Conservation (phyloP, 805 yeast genomes). For the Candida vartiovaarae region DNA sequence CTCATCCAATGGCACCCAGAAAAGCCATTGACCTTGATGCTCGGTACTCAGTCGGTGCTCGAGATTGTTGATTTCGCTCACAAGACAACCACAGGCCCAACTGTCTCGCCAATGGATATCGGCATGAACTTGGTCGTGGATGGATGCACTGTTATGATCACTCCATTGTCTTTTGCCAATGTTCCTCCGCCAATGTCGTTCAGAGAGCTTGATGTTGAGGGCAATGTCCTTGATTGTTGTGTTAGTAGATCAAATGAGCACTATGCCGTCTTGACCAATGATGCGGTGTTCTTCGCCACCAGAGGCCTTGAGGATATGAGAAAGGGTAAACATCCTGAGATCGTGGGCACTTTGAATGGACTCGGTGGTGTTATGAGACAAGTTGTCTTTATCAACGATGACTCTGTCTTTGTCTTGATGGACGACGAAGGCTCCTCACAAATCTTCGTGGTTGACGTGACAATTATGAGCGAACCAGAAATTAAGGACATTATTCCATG, state of each 20-base stretch:
- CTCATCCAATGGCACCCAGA: conserved; percentile 84
- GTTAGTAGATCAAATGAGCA: conserved; percentile 50
- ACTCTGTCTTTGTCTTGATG: conserved; percentile 47
- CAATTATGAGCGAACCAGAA: conserved; percentile 34
- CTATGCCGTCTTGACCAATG: conserved; percentile 51
- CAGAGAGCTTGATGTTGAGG: conserved; percentile 52
- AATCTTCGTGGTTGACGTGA: conserved; percentile 42
- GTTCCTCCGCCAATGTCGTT: conserved; percentile 93
- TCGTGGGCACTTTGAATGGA: conserved; percentile 27
- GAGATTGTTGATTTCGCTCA: conserved; percentile 64
- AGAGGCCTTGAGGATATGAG: conserved; percentile 39
- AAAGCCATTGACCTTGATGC: conserved; percentile 67
- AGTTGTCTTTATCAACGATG: conserved; percentile 47
- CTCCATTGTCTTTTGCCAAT: conserved; percentile 79
- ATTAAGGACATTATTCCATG: conserved; percentile 37
- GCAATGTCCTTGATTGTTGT: conserved; percentile 58
- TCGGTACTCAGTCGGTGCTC: conserved; percentile 46
- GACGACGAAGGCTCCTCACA: conserved; percentile 46
- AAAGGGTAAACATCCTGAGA: conserved; percentile 40
- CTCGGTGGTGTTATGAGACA: conserved; percentile 51
- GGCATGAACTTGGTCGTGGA: conserved; percentile 83
- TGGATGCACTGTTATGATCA: conserved; percentile 60
- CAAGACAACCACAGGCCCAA: conserved; percentile 60
- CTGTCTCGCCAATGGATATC: conserved; percentile 55
- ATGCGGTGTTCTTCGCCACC: conserved; percentile 39